These are phyloP conservation scores for Saccharomycopsis crataegensis DNA, from an alignment of 1,139 yeast species.

Conservation along the genomic window DNA sequence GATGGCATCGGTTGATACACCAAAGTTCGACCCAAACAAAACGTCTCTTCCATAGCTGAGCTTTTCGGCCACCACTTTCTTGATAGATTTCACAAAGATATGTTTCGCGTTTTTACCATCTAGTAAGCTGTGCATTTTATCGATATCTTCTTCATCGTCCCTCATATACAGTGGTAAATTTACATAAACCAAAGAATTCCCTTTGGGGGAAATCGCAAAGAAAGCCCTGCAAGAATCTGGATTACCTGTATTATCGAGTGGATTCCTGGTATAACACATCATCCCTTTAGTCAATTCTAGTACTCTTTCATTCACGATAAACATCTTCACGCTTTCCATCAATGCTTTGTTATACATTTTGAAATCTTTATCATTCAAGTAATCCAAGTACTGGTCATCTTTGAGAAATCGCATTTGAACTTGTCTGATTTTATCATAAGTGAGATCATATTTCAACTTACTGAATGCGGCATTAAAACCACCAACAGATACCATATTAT, in stretches of 20 bases:
- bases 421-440: conserved; percentile 12
- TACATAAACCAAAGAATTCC: conserved; percentile 3
- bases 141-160: not conserved
- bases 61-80: conserved; percentile 6
- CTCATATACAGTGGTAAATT: not conserved
- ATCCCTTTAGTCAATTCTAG: conserved; percentile 14
- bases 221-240: not conserved
- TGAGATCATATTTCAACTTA: not conserved
- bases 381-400: conserved; percentile 14
- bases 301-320: conserved; percentile 14
- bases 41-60: not conserved
- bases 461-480: not conserved
- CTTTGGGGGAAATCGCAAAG: conserved; percentile 12
- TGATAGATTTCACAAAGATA: conserved; percentile 2
- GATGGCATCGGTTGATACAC: not conserved
- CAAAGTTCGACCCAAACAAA: not conserved
- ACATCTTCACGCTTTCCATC: conserved; percentile 9
- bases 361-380: conserved; percentile 8
- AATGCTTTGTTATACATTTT: conserved; percentile 4
- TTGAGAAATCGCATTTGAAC: conserved; percentile 14
- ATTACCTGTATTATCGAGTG: not conserved
- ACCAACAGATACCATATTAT: not conserved
- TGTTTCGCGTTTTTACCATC: conserved; percentile 2
- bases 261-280: conserved; percentile 10
- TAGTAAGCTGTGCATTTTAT: not conserved